phyloP scores from a whole-genome alignment of 768 basidiomycete species.

The Sporobolomyces phaffii region DNA sequence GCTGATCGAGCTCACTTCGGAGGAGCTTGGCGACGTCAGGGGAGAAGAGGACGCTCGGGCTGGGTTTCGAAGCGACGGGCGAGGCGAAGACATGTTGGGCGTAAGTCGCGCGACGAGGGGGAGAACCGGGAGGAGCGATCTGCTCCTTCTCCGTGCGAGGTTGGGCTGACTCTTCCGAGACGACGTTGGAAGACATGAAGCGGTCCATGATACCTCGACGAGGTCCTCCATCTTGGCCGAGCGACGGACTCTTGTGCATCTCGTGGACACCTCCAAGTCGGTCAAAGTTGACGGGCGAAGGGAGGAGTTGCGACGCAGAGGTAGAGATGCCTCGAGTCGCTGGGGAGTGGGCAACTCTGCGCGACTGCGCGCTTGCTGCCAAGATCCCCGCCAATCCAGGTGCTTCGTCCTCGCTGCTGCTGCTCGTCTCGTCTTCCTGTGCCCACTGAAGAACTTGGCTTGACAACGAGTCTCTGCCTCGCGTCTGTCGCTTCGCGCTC shows the following conservation, averaged over 20 bases:
- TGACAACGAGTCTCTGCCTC: not conserved
- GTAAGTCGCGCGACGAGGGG: not conserved
- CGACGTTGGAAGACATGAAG: slow-evolving; percentile 8
- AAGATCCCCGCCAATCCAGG: slow-evolving; percentile 2
- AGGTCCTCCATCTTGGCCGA: not conserved
- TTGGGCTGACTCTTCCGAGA: not conserved
- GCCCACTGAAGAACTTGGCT: slow-evolving; percentile 23
- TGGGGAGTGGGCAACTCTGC: not conserved
- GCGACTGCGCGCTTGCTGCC: not conserved
- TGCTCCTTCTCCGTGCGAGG: not conserved
- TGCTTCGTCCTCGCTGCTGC: slow-evolving; percentile 26
- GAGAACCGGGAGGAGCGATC: slow-evolving; percentile 4
- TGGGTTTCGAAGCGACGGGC: slow-evolving; percentile 15
- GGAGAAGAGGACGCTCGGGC: slow-evolving; percentile 21
- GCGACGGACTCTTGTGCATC: slow-evolving; percentile 2
- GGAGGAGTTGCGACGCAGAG: not conserved
- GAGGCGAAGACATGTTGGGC: slow-evolving; percentile 21
- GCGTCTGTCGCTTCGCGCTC: slow-evolving; percentile 20
- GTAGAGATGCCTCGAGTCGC: not conserved
- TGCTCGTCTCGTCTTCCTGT: slow-evolving; percentile 19
- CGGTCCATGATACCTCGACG: slow-evolving; percentile 37
- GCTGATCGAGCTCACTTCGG: slow-evolving; percentile 34
- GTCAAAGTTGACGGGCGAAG: not conserved
- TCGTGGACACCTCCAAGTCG: not conserved
- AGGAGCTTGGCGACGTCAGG: slow-evolving; percentile 34